These are phyloP conservation scores for Endoconidiophora polonica DNA, from an alignment of 2,329 filamentous ascomycete genomes.

Conservation along the genomic window DNA sequence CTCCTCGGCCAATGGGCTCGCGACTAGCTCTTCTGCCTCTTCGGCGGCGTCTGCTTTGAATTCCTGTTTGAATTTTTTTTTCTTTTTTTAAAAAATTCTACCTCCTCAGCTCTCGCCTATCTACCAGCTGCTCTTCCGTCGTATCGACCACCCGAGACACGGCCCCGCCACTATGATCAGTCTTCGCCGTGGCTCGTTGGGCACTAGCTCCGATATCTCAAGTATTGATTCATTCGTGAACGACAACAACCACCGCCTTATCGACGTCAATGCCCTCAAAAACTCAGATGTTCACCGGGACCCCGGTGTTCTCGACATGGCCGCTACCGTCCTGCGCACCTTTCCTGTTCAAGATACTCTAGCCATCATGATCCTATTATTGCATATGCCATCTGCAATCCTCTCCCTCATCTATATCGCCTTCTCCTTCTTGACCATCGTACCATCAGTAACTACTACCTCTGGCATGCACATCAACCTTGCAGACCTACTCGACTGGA, in stretches of 20 bases:
- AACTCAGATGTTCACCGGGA: slow-evolving; percentile 52
- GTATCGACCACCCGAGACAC: background rate
- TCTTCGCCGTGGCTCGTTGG: slow-evolving; percentile 25
- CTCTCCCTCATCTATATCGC: slow-evolving; percentile 80
- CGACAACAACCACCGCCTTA: slow-evolving; percentile 38
- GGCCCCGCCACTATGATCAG: slow-evolving; percentile 3
- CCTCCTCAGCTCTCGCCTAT: slow-evolving; percentile 21
- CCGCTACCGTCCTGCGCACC: slow-evolving; percentile 72
- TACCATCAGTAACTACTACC: slow-evolving; percentile 64
- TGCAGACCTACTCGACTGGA: slow-evolving; percentile 80
- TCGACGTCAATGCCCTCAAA: slow-evolving; percentile 54
- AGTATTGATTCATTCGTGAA: slow-evolving; percentile 22
- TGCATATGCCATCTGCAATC: slow-evolving; percentile 77
- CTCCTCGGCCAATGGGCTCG: slow-evolving; percentile 13
- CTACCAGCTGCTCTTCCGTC: background rate
- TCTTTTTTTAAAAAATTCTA: slow-evolving; percentile 19
- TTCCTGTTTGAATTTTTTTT: slow-evolving; percentile 20
- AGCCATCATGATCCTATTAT: slow-evolving; percentile 87
- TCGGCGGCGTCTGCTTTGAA: slow-evolving; percentile 16
- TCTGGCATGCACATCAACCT: slow-evolving; percentile 67
- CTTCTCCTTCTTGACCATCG: slow-evolving; percentile 84
- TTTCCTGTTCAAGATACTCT: slow-evolving; percentile 90
- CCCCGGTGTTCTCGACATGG: slow-evolving; percentile 57
- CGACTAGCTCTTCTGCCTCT: slow-evolving; percentile 10
- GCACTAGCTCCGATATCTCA: slow-evolving; percentile 33